These are phyloP conservation scores for Penicillium sp. DNA, from an alignment of 2,329 filamentous ascomycete species.

Conservation along the genomic window DNA sequence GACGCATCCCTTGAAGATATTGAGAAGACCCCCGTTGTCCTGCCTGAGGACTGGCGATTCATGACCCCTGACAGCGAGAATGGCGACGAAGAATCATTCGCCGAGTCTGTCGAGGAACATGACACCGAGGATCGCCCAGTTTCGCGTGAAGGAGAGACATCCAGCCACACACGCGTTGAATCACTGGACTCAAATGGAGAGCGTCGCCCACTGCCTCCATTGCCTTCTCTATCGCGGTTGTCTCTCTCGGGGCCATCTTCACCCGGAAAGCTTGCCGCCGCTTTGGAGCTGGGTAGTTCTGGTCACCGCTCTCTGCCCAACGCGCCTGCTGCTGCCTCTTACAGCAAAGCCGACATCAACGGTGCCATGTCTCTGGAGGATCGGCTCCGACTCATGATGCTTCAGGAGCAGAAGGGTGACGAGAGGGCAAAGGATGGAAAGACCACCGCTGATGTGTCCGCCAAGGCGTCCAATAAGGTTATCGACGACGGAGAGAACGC, in stretches of 20 bases:
- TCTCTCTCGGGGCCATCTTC: constrained; percentile 55
- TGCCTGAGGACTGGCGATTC: constrained; percentile 91
- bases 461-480: background rate
- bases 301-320: constrained; percentile 70
- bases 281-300: constrained; percentile 70
- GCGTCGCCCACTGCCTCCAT: constrained; percentile 80
- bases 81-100: constrained; percentile 68
- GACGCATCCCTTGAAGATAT: constrained; percentile 94
- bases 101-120: constrained; percentile 64
- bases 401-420: constrained; percentile 58
- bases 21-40: constrained; percentile 96
- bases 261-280: constrained; percentile 66
- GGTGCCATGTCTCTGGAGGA: constrained; percentile 84
- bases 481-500: background rate
- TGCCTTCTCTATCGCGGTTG: constrained; percentile 59
- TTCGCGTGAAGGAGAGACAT: constrained; percentile 30
- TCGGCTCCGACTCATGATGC: constrained; percentile 83
- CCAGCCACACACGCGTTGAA: constrained; percentile 63
- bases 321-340: constrained; percentile 66
- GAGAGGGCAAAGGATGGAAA: background rate
- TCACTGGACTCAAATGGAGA: constrained; percentile 78
- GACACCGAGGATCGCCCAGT: constrained; percentile 61
- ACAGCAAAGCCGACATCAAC: constrained; percentile 76
- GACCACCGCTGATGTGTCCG: background rate
- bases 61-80: constrained; percentile 68